A percentile compares a stretch with the other conserved stretches of the same genome.
These are phyloP conservation scores for Leucocoprinus leucothites DNA, from an alignment of 768 basidiomycete genomes.

Conservation along the genomic window DNA sequence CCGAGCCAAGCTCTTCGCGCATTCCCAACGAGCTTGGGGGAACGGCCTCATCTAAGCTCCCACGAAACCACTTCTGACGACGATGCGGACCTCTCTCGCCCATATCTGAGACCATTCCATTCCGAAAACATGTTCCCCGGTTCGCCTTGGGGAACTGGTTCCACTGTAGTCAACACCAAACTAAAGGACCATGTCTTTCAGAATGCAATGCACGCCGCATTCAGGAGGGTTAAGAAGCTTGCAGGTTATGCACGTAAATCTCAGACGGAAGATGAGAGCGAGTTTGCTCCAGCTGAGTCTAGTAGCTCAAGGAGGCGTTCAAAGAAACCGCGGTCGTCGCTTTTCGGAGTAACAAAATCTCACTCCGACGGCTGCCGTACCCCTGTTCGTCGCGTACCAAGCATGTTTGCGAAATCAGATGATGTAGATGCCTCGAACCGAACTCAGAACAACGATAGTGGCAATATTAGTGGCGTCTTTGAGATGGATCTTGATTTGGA, in stretches of 20 bases:
- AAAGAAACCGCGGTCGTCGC: constrained; percentile 35
- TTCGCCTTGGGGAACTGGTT: constrained; percentile 76
- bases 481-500: constrained; percentile 38
- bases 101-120: constrained; percentile 35
- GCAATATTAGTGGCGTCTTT: constrained; percentile 34
- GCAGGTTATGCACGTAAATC: constrained; percentile 33
- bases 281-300: constrained; percentile 28
- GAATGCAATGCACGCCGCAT: constrained; percentile 45
- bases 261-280: constrained; percentile 55
- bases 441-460: constrained; percentile 16
- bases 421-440: constrained; percentile 19
- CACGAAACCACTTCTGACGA: constrained; percentile 26
- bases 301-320: constrained; percentile 17
- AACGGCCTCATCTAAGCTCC: constrained; percentile 16
- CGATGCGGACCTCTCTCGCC: constrained; percentile 27
- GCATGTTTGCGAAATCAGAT: constrained; percentile 38
- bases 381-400: constrained; percentile 61
- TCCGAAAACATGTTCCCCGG: constrained; percentile 39
- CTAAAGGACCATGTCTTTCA: constrained; percentile 96
- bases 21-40: constrained; percentile 27
- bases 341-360: constrained; percentile 36
- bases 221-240: constrained; percentile 68
- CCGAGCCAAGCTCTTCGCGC: constrained; percentile 31
- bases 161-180: constrained; percentile 90
- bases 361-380: constrained; percentile 32